phyloP scores from a whole-genome alignment of 1,284 basidiomycete species.

The Heterobasidion annosum region DNA sequence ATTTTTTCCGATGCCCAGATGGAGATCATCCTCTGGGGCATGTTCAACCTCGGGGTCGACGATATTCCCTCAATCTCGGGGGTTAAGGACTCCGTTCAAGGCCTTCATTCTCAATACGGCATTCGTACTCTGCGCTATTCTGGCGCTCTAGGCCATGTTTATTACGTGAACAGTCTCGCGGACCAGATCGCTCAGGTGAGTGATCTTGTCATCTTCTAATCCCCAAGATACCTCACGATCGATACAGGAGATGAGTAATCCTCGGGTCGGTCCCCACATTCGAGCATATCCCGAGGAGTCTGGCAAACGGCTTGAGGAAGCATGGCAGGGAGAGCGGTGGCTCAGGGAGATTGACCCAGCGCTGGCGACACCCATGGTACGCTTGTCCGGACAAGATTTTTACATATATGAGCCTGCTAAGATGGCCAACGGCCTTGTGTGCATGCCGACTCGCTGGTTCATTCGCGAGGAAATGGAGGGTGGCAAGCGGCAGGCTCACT shows the following conservation, averaged over 20 bases:
- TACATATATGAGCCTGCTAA: conserved; percentile 1
- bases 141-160: background rate
- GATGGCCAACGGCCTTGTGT: background rate
- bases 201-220: too few relatives aligned
- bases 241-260: conserved; percentile 1
- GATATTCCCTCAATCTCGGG: conserved; percentile 1
- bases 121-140: conserved; percentile 2
- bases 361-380: background rate
- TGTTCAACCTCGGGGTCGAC: conserved; percentile 1
- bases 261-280: background rate
- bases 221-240: background rate
- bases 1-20: conserved; percentile 9
- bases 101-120: conserved; percentile 1
- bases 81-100: background rate
- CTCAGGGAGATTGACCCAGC: background rate
- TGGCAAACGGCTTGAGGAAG: background rate
- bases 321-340: background rate
- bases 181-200: background rate
- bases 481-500: background rate
- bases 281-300: background rate
- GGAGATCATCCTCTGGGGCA: conserved; percentile 6
- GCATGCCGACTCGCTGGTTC: background rate
- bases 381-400: background rate
- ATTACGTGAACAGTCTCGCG: background rate
- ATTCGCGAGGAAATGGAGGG: background rate